Percentiles rank a stretch among this genome's conserved stretches.
Conservation (phyloP, 495 filamentous ascomycete genomes). For the Xylaria longipes region DNA sequence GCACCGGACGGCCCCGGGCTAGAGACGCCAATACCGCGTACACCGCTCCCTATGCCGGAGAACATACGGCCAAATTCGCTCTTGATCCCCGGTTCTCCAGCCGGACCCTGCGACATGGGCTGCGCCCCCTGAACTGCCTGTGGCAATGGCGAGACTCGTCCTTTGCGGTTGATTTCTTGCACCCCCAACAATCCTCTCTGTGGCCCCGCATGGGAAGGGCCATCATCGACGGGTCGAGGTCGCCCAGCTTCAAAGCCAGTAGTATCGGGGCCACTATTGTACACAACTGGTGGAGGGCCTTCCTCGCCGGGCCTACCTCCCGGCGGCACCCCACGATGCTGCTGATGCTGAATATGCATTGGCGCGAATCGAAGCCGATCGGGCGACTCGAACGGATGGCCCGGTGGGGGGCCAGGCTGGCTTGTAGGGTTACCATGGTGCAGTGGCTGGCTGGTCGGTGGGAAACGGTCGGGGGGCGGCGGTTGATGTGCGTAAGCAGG, state of each 20-base stretch:
- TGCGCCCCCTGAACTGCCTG: constrained; percentile 94
- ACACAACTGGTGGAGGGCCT: constrained; percentile 51
- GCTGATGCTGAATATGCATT: constrained; percentile 45
- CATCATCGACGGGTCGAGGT: constrained; percentile 63
- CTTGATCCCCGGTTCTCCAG: constrained; percentile 84
- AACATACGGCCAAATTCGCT: constrained; percentile 92
- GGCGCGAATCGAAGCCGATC: constrained; percentile 52
- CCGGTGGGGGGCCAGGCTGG: constrained; percentile 44
- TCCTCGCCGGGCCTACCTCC: constrained; percentile 44
- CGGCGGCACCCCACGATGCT: constrained; percentile 24
- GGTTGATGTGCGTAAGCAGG: constrained; percentile 53
- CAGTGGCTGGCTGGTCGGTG: constrained; percentile 48
- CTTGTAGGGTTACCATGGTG: constrained; percentile 49
- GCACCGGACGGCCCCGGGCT: constrained; percentile 57
- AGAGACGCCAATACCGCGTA: constrained; percentile 63
- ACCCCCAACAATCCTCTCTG: constrained; percentile 62
- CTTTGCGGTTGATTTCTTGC: constrained; percentile 69
- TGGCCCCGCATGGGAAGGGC: constrained; percentile 53
- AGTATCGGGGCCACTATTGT: constrained; percentile 43
- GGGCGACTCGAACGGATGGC: constrained; percentile 58
- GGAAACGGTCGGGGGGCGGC: constrained; percentile 52
- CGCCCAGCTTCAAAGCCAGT: constrained; percentile 47
- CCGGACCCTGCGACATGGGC: constrained; percentile 73
- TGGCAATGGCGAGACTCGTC: constrained; percentile 77
- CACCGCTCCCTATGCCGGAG: constrained; percentile 86